phyloP scores from a whole-genome alignment of 139 green algal genomes.

The Diplosphaera chodatii region DNA sequence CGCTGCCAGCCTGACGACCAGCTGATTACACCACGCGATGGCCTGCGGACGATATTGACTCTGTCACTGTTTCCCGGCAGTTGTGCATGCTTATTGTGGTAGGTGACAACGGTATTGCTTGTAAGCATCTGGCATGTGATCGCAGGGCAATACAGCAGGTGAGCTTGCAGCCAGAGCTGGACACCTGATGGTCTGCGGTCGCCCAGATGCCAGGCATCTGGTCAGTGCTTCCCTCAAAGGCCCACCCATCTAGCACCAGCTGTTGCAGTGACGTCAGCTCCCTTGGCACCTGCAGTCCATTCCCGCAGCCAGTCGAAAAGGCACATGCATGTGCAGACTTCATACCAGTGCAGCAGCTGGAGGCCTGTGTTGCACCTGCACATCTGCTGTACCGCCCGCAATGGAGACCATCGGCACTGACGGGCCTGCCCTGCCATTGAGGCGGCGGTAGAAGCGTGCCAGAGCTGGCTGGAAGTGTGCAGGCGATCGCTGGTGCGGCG shows the following conservation, averaged over 20 bases:
- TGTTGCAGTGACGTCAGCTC: not conserved
- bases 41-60: not conserved
- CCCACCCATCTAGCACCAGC: not conserved
- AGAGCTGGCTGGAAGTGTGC: slow-evolving; percentile 27
- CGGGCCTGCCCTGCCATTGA: not conserved
- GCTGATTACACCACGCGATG: slow-evolving; percentile 49
- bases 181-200: slow-evolving; percentile 30
- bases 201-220: slow-evolving; percentile 34
- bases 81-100: too few species aligned
- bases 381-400: not conserved
- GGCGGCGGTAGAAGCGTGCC: not conserved
- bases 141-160: too few species aligned
- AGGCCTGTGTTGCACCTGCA: not conserved
- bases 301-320: too few species aligned
- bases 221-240: slow-evolving; percentile 5
- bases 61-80: not conserved
- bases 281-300: not conserved
- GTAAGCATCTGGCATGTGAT: too few species aligned
- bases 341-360: too few species aligned
- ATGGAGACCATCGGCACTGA: not conserved
- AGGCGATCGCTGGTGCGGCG: slow-evolving; percentile 32
- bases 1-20: slow-evolving; percentile 15
- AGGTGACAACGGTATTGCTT: too few species aligned
- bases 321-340: too few species aligned
- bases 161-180: too few species aligned